phyloP scores from a whole-genome alignment of 192 early-diverging fungal genomes.

The Oehlia diaphana region DNA sequence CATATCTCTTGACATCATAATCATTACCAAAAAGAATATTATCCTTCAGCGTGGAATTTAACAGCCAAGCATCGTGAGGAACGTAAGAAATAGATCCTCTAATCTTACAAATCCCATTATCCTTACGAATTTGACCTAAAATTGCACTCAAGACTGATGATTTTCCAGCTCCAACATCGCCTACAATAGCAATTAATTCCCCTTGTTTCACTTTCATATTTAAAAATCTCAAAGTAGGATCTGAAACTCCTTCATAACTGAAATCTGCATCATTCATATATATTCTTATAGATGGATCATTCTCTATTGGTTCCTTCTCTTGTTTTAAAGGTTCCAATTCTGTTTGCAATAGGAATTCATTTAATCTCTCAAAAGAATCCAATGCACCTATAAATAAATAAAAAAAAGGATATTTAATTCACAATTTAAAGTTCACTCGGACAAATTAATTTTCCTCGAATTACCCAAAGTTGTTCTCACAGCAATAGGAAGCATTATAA shows the following conservation, averaged over 20 bases:
- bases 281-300: conserved; percentile 41
- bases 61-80: conserved; percentile 69
- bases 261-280: conserved; percentile 59
- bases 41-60: conserved; percentile 70
- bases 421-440: background rate
- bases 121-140: conserved; percentile 63
- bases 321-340: conserved; percentile 56
- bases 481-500: conserved; percentile 64
- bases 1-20: conserved; percentile 57
- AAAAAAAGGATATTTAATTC: background rate
- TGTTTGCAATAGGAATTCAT: conserved; percentile 59
- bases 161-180: conserved; percentile 67
- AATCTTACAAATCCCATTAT: conserved; percentile 49
- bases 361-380: conserved; percentile 56
- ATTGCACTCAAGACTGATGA: conserved; percentile 67
- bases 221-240: conserved; percentile 46
- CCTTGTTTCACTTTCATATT: conserved; percentile 51
- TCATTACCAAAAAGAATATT: conserved; percentile 79
- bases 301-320: conserved; percentile 29
- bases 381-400: conserved; percentile 44
- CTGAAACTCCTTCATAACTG: conserved; percentile 50
- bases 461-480: conserved; percentile 50
- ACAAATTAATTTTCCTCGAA: background rate
- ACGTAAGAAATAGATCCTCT: conserved; percentile 62
- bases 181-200: conserved; percentile 66